Percentiles rank a stretch among this genome's conserved stretches.
These are phyloP conservation scores for Megacollybia marginata DNA, from an alignment of 768 basidiomycete species.

Conservation along the genomic window DNA sequence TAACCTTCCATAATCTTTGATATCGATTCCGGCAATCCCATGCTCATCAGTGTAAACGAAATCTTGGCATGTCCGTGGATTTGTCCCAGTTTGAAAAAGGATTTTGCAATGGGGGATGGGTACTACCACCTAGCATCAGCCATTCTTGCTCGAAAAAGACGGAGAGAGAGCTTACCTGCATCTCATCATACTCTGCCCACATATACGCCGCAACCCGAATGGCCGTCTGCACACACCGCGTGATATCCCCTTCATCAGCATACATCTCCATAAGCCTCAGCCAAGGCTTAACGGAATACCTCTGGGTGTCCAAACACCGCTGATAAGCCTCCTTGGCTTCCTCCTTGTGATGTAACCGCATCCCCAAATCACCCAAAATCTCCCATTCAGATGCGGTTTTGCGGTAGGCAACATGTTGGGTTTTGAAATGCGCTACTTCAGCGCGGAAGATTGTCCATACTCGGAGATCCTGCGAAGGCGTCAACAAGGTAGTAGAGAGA, in stretches of 20 bases:
- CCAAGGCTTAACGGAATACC: conserved; percentile 92
- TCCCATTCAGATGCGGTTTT: conserved; percentile 99
- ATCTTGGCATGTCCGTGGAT: conserved; percentile 94
- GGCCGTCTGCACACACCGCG: conserved; percentile 82
- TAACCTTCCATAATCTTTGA: conserved; percentile 92
- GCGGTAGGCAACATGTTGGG: conserved; percentile 94
- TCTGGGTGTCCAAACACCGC: conserved; percentile 79
- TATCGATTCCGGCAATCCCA: conserved; percentile 87
- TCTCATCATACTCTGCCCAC: conserved; percentile 83
- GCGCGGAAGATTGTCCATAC: conserved; percentile 99
- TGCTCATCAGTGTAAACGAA: conserved; percentile 85
- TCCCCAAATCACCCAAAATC: conserved; percentile 89
- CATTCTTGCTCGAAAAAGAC: neutral
- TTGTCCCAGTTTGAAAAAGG: conserved; percentile 90
- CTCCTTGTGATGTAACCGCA: conserved; percentile 94
- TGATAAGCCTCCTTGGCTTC: conserved; percentile 98
- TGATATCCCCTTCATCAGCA: conserved; percentile 93
- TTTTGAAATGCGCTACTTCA: conserved; percentile 98
- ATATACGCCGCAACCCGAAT: conserved; percentile 93
- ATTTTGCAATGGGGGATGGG: conserved; percentile 83
- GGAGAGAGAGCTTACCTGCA: conserved; percentile 53
- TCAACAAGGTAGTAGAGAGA: neutral
- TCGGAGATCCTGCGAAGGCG: conserved; percentile 68
- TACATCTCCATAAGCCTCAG: conserved; percentile 91
- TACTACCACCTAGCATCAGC: conserved; percentile 41